These are phyloP conservation scores for Thelonectria olida DNA, from an alignment of 2,329 filamentous ascomycete genomes.

Conservation along the genomic window DNA sequence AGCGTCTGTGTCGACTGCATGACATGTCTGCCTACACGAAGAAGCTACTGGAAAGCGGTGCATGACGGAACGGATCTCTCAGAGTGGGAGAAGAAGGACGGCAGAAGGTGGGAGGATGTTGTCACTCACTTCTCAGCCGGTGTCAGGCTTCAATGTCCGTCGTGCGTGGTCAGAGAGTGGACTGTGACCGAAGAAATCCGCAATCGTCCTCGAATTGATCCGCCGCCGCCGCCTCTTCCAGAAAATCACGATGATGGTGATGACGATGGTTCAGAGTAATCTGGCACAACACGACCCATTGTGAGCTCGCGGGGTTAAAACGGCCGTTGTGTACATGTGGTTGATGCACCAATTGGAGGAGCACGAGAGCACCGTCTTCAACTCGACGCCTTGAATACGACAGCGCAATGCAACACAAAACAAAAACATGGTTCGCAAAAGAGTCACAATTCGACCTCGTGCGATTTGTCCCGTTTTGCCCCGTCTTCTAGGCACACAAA, in stretches of 20 bases:
- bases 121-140: slow-evolving; percentile 28
- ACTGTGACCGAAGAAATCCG: background rate
- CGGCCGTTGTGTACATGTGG: background rate
- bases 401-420: background rate
- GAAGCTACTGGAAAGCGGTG: slow-evolving; percentile 29
- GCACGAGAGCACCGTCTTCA: no score
- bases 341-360: background rate
- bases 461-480: slow-evolving; percentile 1
- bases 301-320: background rate
- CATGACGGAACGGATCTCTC: background rate
- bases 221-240: background rate
- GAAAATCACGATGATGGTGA: no score
- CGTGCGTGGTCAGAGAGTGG: slow-evolving; percentile 22
- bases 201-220: no score
- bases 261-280: no score
- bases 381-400: background rate
- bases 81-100: slow-evolving; percentile 18
- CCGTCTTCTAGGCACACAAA: slow-evolving; percentile 11
- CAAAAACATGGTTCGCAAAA: slow-evolving; percentile 11
- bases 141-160: slow-evolving; percentile 35
- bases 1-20: slow-evolving; percentile 37
- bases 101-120: slow-evolving; percentile 12
- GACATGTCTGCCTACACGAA: slow-evolving; percentile 31
- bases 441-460: background rate
- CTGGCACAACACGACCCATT: no score